Base-by-base conservation (phyloP, 352 stramenopile species). In the Phytopythium helicoides region DNA sequence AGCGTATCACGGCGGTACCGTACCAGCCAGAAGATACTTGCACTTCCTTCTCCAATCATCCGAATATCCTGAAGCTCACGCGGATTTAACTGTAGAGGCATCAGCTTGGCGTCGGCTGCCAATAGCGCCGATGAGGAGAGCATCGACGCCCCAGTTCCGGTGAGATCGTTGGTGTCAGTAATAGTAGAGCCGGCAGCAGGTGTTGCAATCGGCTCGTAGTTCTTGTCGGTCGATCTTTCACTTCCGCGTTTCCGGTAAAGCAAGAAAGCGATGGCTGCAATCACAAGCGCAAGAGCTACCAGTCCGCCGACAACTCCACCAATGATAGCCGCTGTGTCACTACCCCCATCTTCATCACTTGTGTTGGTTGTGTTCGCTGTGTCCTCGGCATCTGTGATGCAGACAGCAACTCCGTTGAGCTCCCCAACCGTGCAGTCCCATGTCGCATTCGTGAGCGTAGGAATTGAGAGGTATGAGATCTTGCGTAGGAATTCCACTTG, bases 261-360 rank as follows among this genome's bases (percentile, higher is more conserved):
- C 22, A 35, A 72, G 37, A 80, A 52, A 5, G 46, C 57, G 12
- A 75, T 22, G 9, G 44, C 63, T 54, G 18, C 35, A 25, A 54
- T 45, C 1, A 56, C 47, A 9, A 74, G 22, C 14, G 73, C 8
- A 6, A 58, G 48, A 34, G 47, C 61, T 7, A 65, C 62, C 25
- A 84, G n/a, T 18, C 60, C 76, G 6, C 73, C 73, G 14, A 81
- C 45, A 16, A 86, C 47, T 1, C 64, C 69, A n/a, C 73, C 74
- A 4, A 86, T 49, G 16, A 87, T 59, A 1, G 66, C 64, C 25
- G 45, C 62, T 21, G 49, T 64, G 40, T 76, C 66, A 12, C 61
- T 76, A 3, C 55, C 53, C 1, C 36, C 9, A 9, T 33, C 47
- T 18, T 19, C 50, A 10, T 55, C 37, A 16, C n/a, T 19, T 11